phyloP scores from a whole-genome alignment of 106 monocot species.

The Chionographis japonica region DNA sequence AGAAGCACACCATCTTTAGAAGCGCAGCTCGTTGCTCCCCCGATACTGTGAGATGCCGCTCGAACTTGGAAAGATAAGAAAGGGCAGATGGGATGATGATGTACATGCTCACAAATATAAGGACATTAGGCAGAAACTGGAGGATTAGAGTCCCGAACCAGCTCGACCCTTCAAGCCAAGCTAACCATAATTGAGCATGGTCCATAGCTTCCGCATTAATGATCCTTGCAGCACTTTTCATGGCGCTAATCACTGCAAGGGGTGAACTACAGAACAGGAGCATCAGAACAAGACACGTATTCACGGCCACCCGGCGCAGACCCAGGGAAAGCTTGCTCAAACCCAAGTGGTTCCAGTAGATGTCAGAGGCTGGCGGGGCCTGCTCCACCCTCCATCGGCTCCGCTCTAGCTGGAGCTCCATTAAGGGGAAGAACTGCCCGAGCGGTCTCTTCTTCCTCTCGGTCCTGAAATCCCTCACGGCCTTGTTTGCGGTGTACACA shows the following conservation, averaged over 20 bases:
- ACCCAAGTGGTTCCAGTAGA: slow-evolving; percentile 96
- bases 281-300: slow-evolving; percentile 80
- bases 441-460: slow-evolving; percentile 77
- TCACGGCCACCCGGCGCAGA: slow-evolving; percentile 68
- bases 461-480: slow-evolving; percentile 70
- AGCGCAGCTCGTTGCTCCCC: slow-evolving; percentile 94
- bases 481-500: slow-evolving; percentile 85
- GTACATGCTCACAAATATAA: slow-evolving; percentile 97
- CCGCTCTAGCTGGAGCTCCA: slow-evolving; percentile 89
- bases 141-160: slow-evolving; percentile 75
- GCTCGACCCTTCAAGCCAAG: slow-evolving; percentile 84
- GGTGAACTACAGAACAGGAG: slow-evolving; percentile 95
- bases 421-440: slow-evolving; percentile 78
- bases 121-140: slow-evolving; percentile 92
- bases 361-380: slow-evolving; percentile 88
- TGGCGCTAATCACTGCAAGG: slow-evolving; percentile 69
- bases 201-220: slow-evolving; percentile 96
- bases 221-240: slow-evolving; percentile 86
- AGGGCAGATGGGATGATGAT: slow-evolving; percentile 86
- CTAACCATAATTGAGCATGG: slow-evolving; percentile 69
- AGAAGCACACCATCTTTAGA: slow-evolving; percentile 96
- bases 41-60: slow-evolving; percentile 87
- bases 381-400: slow-evolving; percentile 90
- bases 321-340: slow-evolving; percentile 64
- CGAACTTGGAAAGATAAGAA: slow-evolving; percentile 91